A percentile compares a stretch with the other conserved stretches of the same genome.
Conservation (phyloP, 176 grass and related monocot genomes). For the Urochloa ruziziensis region DNA sequence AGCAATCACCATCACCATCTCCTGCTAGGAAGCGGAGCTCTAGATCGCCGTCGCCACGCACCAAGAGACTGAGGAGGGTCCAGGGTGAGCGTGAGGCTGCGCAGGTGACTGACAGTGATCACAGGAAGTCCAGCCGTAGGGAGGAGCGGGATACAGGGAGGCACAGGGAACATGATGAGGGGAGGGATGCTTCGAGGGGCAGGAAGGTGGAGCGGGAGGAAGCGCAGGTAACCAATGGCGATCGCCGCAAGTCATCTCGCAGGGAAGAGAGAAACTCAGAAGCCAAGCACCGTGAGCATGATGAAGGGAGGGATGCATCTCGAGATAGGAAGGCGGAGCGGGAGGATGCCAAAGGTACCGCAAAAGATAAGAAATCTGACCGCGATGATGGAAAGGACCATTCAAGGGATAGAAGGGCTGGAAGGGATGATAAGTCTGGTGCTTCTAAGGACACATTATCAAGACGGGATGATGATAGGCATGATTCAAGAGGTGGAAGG, state of each 20-base stretch:
- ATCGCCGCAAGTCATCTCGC: neutral
- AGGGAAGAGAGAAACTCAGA: conserved; percentile 36
- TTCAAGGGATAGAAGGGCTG: conserved; percentile 33
- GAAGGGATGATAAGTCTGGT: conserved; percentile 45
- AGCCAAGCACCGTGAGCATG: conserved; percentile 34
- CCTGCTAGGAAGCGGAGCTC: conserved; percentile 1
- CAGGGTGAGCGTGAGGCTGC: conserved; percentile 32
- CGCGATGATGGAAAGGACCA: conserved; percentile 29
- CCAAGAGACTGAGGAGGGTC: conserved; percentile 55
- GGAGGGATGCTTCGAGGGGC: conserved; percentile 10
- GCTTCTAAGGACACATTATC: conserved; percentile 32
- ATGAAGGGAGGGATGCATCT: conserved; percentile 19
- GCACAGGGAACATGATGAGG: conserved; percentile 37
- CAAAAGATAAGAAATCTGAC: conserved; percentile 12
- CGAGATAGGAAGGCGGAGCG: conserved; percentile 28
- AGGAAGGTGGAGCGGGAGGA: conserved; percentile 42
- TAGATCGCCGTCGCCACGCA: conserved; percentile 43
- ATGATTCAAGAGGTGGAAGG: conserved; percentile 43
- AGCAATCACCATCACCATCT: conserved; percentile 14
- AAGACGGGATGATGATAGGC: conserved; percentile 15
- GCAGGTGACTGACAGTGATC: conserved; percentile 25
- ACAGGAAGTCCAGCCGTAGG: neutral
- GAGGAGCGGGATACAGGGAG: conserved; percentile 34
- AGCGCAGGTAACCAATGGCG: conserved; percentile 23
- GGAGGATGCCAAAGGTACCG: conserved; percentile 26